Evolutionary conservation across 805 yeast species (phyloP), one percentile per base, ranked within the genome.

Genomic region (Lipomyces orientalis): DNA sequence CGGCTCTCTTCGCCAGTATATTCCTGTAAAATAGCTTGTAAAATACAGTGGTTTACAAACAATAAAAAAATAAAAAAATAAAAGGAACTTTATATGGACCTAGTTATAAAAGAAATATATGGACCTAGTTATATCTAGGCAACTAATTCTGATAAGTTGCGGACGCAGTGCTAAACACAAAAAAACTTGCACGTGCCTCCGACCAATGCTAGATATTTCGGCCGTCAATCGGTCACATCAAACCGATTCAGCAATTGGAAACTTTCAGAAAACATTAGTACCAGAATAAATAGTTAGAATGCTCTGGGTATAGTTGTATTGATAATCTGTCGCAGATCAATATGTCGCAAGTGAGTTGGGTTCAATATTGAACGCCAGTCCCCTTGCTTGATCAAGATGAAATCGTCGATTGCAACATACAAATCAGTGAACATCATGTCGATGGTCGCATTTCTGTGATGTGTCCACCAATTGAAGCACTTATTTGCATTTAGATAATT

Each of bases 311-410:
- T 43, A 5, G n/a, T 16, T 16, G 10, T n/a, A 16, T 43, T 43
- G 49, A n/a, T n/a, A 8, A 43, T 19, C 10, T 19, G 4, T 43
- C 49, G 22, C 19, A n/a, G 49, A 43, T 43, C 22, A 43, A 16
- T 43, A 43, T 43, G 49, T 16, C 22, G 49, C 49, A 43, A n/a
- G 49, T 43, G 49, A 43, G 49, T 43, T n/a, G 49, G 16, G 49
- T 16, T 43, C 49, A 43, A 43, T 43, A 19, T 43, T 43, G 8
- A 19, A 43, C 19, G 16, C 16, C 49, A 16, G 19, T n/a, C 49
- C 7, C 6, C 19, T n/a, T 8, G 19, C 49, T 16, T 43, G 49
- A 43, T 14, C 49, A n/a, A 39, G 49, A 35, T 43, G 49, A 43
- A 43, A n/a, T 14, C 29, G 49, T 43, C 49, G 7, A 43, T 43